phyloP scores from a whole-genome alignment of 2,329 filamentous ascomycete species.

The Verticillium dahliae region DNA sequence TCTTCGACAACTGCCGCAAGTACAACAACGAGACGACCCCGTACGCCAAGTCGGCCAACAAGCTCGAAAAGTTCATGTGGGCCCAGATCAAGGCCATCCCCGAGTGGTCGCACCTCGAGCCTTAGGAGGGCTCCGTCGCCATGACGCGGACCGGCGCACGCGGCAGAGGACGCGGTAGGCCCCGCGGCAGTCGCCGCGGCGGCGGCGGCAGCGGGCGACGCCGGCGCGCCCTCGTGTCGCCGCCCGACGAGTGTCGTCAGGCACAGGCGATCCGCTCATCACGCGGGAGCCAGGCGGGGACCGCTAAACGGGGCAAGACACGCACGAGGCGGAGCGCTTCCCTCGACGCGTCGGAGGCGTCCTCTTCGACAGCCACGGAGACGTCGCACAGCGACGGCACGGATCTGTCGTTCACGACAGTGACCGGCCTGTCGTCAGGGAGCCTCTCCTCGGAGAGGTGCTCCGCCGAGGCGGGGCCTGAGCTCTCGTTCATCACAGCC shows the following conservation, averaged over 20 bases:
- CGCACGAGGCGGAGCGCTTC: not conserved
- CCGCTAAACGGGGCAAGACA: not conserved
- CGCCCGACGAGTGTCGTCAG: not conserved
- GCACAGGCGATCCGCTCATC: not conserved
- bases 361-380: not conserved
- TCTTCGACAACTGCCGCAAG: conserved; percentile 90
- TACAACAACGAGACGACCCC: conserved; percentile 96
- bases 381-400: not conserved
- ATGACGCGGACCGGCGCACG: not conserved
- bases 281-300: not conserved
- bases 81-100: conserved; percentile 83
- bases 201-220: not conserved
- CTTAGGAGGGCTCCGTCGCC: conserved; percentile 24
- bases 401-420: not conserved
- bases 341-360: not conserved
- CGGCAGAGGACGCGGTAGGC: not conserved
- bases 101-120: conserved; percentile 72
- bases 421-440: not conserved
- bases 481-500: not conserved
- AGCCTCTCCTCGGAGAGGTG: not conserved
- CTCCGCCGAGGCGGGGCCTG: not conserved
- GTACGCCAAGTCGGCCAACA: conserved; percentile 92
- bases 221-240: no score
- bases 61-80: conserved; percentile 94
- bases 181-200: not conserved